Evolutionary conservation across 257 asterid genomes (phyloP).

Genomic region (Agastache rugosa): DNA sequence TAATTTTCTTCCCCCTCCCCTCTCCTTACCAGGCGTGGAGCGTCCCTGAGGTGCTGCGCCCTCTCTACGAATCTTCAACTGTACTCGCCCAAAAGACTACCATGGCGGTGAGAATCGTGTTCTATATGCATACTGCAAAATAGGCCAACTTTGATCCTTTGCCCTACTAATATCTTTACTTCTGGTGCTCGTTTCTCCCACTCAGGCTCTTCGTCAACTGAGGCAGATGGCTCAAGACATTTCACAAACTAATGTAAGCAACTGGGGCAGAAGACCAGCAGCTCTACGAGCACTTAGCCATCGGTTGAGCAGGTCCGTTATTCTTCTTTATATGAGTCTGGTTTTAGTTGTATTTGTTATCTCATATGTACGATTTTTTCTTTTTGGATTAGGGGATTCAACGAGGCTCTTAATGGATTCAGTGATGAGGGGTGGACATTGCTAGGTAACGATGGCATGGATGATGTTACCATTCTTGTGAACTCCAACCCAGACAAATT

Average conservation of each 20-base stretch:
- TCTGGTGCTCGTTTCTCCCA: constrained; percentile 12
- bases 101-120: constrained; percentile 66
- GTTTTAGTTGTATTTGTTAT: neutral
- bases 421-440: constrained; percentile 80
- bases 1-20: neutral
- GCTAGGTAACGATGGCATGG: constrained; percentile 79
- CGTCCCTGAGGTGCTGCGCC: constrained; percentile 95
- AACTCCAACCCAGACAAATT: constrained; percentile 77
- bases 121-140: neutral
- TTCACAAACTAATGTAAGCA: constrained; percentile 69
- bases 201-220: constrained; percentile 91
- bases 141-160: neutral
- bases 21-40: constrained; percentile 66
- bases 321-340: neutral
- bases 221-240: constrained; percentile 88
- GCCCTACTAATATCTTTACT: neutral
- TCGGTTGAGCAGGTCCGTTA: constrained; percentile 76
- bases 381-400: constrained; percentile 67
- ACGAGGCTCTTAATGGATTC: constrained; percentile 82
- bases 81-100: constrained; percentile 84
- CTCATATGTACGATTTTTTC: constrained; percentile 8
- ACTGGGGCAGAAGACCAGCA: constrained; percentile 93
- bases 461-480: constrained; percentile 77
- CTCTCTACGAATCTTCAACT: constrained; percentile 89
- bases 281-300: constrained; percentile 88